Conservation (phyloP, 306 rosid species). For the Cicer judaicum region DNA sequence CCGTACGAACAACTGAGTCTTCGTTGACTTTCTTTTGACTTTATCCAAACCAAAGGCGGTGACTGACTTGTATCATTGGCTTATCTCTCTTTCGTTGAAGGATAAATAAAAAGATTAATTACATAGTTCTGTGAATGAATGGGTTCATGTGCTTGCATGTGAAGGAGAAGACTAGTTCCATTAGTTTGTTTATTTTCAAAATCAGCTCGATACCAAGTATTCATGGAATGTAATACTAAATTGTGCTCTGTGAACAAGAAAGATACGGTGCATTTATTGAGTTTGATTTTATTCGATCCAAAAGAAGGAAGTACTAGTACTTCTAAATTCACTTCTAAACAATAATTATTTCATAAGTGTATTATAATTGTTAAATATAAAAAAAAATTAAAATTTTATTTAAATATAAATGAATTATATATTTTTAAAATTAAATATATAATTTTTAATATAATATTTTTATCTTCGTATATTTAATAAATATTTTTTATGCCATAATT, state of each 20-base stretch:
- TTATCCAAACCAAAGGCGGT: slow-evolving; percentile 22
- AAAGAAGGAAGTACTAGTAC: background rate
- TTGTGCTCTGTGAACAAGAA: slow-evolving; percentile 26
- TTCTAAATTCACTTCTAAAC: too few species aligned
- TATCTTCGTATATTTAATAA: too few species aligned
- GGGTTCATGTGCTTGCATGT: slow-evolving; percentile 61
- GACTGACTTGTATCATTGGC: slow-evolving; percentile 10
- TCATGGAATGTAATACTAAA: slow-evolving; percentile 6
- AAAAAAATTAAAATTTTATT: too few species aligned
- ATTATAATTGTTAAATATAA: too few species aligned
- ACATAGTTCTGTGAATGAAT: slow-evolving; percentile 15
- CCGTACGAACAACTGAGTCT: slow-evolving; percentile 80
- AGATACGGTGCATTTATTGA: slow-evolving; percentile 43
- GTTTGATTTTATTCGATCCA: background rate
- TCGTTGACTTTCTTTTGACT: slow-evolving; percentile 40
- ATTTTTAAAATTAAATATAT: too few species aligned
- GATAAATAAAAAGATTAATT: too few species aligned
- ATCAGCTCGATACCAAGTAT: slow-evolving; percentile 10
- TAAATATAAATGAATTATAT: too few species aligned
- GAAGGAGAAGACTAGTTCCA: slow-evolving; percentile 44
- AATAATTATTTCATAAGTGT: too few species aligned
- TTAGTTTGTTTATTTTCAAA: slow-evolving; percentile 29
- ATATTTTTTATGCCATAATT: too few species aligned
- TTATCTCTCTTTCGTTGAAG: background rate
- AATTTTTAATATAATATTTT: too few species aligned